Percentiles rank a stretch among this genome's conserved stretches.
These are phyloP conservation scores for Penicillium sp. DNA, from an alignment of 2,329 filamentous ascomycete species.

Conservation along the genomic window DNA sequence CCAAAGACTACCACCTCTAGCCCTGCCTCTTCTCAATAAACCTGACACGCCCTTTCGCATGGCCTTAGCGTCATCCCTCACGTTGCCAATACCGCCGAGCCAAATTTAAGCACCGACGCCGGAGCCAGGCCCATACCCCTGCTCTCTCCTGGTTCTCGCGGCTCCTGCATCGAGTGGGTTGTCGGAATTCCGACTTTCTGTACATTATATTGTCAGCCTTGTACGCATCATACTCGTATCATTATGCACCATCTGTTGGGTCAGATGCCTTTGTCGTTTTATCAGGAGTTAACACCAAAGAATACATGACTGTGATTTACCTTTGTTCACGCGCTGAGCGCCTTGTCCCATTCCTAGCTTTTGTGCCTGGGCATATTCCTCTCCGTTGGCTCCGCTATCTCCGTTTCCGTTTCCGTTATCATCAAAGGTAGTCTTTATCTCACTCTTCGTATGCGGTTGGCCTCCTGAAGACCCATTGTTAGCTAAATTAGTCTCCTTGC, in stretches of 20 bases:
- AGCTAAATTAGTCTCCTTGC: neutral
- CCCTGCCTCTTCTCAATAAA: conserved; percentile 43
- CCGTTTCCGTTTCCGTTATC: conserved; percentile 46
- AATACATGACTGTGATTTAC: conserved; percentile 29
- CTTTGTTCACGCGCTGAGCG: conserved; percentile 43
- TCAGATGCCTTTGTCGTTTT: conserved; percentile 26
- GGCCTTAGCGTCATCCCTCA: conserved; percentile 17
- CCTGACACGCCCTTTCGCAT: conserved; percentile 9
- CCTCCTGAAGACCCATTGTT: conserved; percentile 23
- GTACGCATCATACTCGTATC: conserved; percentile 25
- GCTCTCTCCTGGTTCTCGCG: conserved; percentile 51
- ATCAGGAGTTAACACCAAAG: conserved; percentile 37
- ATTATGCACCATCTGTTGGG: conserved; percentile 8
- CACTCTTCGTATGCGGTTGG: conserved; percentile 40
- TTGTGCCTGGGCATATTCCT: conserved; percentile 58
- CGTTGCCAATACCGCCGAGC: conserved; percentile 18
- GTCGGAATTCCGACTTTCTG: conserved; percentile 42
- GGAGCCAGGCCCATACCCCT: conserved; percentile 60
- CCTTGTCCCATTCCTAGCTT: conserved; percentile 60
- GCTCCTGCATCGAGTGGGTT: conserved; percentile 43
- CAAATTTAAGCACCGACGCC: conserved; percentile 56
- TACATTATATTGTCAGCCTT: conserved; percentile 48
- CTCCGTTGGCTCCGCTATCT: conserved; percentile 45
- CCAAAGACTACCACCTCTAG: conserved; percentile 42
- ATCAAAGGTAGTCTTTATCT: conserved; percentile 34